phyloP scores from a whole-genome alignment of 2,329 filamentous ascomycete genomes.

The Sordariomycetes sp. region DNA sequence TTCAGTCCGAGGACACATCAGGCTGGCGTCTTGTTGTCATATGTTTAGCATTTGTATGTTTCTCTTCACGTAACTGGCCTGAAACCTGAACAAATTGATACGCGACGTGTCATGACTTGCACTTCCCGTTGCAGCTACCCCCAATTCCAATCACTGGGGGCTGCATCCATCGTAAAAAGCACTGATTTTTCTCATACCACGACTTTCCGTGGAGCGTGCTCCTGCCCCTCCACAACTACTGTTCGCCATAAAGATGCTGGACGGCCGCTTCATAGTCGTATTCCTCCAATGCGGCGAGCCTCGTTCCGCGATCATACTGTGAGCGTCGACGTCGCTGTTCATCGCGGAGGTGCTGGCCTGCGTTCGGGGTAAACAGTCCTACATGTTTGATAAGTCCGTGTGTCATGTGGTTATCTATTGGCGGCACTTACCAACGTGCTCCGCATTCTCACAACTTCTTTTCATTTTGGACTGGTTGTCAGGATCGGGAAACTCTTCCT shows the following conservation, averaged over 20 bases:
- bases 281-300: conserved; percentile 54
- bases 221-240: not conserved
- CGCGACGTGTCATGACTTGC: not conserved
- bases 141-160: not conserved
- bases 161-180: not conserved
- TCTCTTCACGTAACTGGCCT: not conserved
- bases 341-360: conserved; percentile 57
- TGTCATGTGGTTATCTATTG: not conserved
- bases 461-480: conserved; percentile 84
- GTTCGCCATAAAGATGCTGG: conserved; percentile 21
- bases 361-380: conserved; percentile 73
- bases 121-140: not conserved
- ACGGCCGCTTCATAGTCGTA: conserved; percentile 35
- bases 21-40: not conserved
- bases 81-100: not conserved
- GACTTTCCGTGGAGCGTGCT: not conserved
- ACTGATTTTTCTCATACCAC: not conserved
- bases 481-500: conserved; percentile 62
- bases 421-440: conserved; percentile 56
- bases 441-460: conserved; percentile 75
- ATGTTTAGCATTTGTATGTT: no score
- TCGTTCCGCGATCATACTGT: conserved; percentile 71
- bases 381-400: not conserved
- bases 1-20: not conserved
- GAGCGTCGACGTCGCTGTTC: conserved; percentile 66